Conservation (phyloP, 2,329 filamentous ascomycete species). For the Aspergillus aculeatinus region DNA sequence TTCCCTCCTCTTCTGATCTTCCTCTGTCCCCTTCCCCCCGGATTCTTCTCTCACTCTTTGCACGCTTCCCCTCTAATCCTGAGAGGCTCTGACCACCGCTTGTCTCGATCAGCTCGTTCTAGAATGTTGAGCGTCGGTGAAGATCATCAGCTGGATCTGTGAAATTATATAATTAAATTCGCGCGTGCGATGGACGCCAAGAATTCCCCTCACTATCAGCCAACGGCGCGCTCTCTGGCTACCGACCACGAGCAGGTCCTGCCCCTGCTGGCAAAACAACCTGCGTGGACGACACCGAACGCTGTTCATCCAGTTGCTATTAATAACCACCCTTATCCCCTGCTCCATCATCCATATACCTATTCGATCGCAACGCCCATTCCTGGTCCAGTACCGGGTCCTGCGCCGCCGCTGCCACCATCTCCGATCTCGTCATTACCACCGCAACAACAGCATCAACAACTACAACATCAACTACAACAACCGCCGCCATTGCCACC, state of each 20-base stretch:
- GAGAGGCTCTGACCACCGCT: not conserved
- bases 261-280: slow-evolving; percentile 29
- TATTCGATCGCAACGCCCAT: slow-evolving; percentile 16
- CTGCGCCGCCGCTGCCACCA: slow-evolving; percentile 10
- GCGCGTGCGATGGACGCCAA: slow-evolving; percentile 34
- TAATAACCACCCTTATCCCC: slow-evolving; percentile 10
- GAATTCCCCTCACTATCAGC: slow-evolving; percentile 21
- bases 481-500: slow-evolving; percentile 7
- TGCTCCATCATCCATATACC: slow-evolving; percentile 10
- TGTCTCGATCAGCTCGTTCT: slow-evolving; percentile 9
- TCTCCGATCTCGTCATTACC: slow-evolving; percentile 9
- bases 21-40: slow-evolving; percentile 18
- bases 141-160: slow-evolving; percentile 21
- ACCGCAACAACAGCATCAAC: slow-evolving; percentile 6
- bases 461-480: slow-evolving; percentile 4
- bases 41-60: slow-evolving; percentile 6
- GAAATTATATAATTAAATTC: slow-evolving; percentile 19
- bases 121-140: slow-evolving; percentile 22
- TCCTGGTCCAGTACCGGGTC: slow-evolving; percentile 11
- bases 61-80: slow-evolving; percentile 1
- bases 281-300: slow-evolving; percentile 17
- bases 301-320: slow-evolving; percentile 4
- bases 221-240: slow-evolving; percentile 16
- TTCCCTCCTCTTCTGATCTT: slow-evolving; percentile 16
- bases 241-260: slow-evolving; percentile 29